Base-by-base conservation (phyloP, 2,329 filamentous ascomycete species). In the Phialophora macrospora region DNA sequence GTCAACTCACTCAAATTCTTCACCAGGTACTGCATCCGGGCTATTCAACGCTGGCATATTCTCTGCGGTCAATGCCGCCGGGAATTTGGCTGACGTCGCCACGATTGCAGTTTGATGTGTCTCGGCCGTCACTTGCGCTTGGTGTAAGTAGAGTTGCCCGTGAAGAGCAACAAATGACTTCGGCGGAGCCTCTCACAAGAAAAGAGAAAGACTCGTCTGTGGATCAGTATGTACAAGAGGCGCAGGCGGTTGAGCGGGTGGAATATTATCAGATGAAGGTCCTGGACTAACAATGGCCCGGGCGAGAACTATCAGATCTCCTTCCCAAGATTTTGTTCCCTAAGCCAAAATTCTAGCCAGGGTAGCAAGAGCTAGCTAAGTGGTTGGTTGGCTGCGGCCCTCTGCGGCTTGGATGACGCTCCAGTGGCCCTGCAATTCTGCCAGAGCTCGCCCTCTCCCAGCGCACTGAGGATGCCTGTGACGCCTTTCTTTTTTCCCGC, bases 1-100 rank as follows among this genome's bases (percentile, higher is more conserved):
- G 79, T 68, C 79, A 82, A 78, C 79, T 69, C 78, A 82, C 79
- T 82, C 80, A 69, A 75, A 82, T 73, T 82, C 80, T 71, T 80
- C 74, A 55, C 72, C 79, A 60, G 77, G 73, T 62, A 80, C 74
- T 63, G 79, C 76, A 70, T 80, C 78, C 26, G 71, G 70, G 56
- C 68, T 69, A 65, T 61, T 71, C 64, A 64, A 64, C 61, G 69
- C 38, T 55, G 70, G 46, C 70, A 71, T 71, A 60, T 70, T 71
- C 66, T 68, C 69, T 67, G 70, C 70, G 70, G 71, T 62, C 71
- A 72, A 65, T 54, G 66, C 71, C 70, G 70, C 71, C 59, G 71
- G 70, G 67, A 72, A 70, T 62, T 71, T 70, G 60, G 67, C 68
- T 67, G 63, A 63, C 51, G 71, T 66, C 71, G 71, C 71, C 71